phyloP scores from a whole-genome alignment of 306 rosid species.

The Styphnolobium japonicum region DNA sequence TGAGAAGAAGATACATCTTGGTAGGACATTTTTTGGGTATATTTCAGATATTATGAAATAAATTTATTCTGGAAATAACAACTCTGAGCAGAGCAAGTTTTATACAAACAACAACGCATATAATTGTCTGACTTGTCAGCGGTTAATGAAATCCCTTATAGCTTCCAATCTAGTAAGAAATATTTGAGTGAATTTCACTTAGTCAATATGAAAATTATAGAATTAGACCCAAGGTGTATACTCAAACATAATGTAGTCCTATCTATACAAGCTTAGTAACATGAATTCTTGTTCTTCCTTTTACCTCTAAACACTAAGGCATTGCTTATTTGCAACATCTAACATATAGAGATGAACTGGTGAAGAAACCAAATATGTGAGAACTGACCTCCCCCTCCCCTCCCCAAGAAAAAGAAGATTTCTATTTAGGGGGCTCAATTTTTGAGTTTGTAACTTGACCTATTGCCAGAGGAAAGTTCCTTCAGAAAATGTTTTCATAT shows the following conservation, averaged over 20 bases:
- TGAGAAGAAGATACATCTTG: neutral
- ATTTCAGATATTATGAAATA: neutral
- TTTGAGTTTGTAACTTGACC: neutral
- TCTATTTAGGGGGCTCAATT: neutral
- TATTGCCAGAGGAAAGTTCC: neutral
- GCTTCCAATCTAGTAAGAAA: neutral
- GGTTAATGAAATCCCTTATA: neutral
- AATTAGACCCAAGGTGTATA: neutral
- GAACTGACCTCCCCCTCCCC: neutral
- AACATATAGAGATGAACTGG: neutral
- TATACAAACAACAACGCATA: neutral
- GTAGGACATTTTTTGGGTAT: neutral
- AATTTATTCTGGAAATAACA: neutral
- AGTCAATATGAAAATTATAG: neutral
- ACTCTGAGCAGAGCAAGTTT: neutral
- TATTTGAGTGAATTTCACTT: neutral
- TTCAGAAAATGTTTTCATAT: neutral
- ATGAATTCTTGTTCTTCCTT: neutral
- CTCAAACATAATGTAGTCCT: neutral
- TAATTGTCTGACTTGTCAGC: neutral
- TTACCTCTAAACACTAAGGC: neutral
- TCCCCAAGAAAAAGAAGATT: neutral
- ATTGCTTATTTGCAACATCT: neutral
- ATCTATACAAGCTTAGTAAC: neutral
- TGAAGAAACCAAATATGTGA: neutral